Percentiles rank a stretch among this genome's conserved stretches.
Evolutionary conservation across 306 rosid genomes (phyloP).

Genomic region (Hippophae gyantsensis): DNA sequence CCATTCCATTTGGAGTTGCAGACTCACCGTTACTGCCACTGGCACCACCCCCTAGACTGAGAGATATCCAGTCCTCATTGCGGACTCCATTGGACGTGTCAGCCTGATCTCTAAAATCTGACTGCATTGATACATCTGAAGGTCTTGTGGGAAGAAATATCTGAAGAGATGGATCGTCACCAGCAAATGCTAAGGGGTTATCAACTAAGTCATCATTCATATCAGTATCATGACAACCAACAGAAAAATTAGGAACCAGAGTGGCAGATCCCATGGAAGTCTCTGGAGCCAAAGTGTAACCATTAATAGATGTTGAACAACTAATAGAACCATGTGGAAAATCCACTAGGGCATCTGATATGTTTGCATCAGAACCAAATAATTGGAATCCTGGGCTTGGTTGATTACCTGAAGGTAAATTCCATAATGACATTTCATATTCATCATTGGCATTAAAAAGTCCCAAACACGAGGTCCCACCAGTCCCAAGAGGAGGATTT

Average conservation of each 20-base stretch:
- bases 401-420: constrained; percentile 59
- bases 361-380: constrained; percentile 65
- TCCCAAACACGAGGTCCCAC: constrained; percentile 57
- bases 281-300: constrained; percentile 57
- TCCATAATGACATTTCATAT: constrained; percentile 58
- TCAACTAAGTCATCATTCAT: constrained; percentile 75
- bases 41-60: constrained; percentile 81
- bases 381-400: constrained; percentile 69
- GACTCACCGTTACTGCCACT: constrained; percentile 46
- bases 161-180: constrained; percentile 90
- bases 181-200: constrained; percentile 73
- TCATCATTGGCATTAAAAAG: constrained; percentile 46
- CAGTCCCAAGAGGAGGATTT: constrained; percentile 46
- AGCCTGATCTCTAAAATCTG: constrained; percentile 61
- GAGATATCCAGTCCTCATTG: constrained; percentile 85
- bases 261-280: constrained; percentile 49
- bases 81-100: constrained; percentile 75
- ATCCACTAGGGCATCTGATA: constrained; percentile 53
- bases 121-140: constrained; percentile 49
- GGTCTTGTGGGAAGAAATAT: constrained; percentile 96
- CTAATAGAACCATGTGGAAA: constrained; percentile 53
- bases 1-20: constrained; percentile 43
- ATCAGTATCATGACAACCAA: constrained; percentile 51
- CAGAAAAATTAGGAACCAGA: constrained; percentile 41
- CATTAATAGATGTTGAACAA: constrained; percentile 71